Evolutionary conservation across 257 asterid genomes (phyloP), one percentile per base, ranked within the genome.

Genomic region (Penstemon barbatus): DNA sequence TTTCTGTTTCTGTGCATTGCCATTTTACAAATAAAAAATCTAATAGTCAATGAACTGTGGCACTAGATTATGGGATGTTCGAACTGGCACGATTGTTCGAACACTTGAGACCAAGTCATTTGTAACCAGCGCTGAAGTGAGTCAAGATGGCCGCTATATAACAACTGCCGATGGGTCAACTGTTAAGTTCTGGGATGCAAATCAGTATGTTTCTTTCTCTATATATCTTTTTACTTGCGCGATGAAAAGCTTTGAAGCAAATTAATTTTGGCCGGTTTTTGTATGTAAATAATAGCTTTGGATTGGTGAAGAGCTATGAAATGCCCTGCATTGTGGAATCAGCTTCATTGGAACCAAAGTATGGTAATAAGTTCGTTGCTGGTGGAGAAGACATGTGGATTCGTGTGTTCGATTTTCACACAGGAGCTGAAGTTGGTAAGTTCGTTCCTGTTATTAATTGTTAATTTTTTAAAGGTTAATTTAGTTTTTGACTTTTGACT

Each of bases 351-450:
- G 98, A 93, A 71, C 98, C 98, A 39, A 90, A 81, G 78, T 80
- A 75, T 41, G 98, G 98, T 11, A 85, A 90, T 72, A 93, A 81
- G 83, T 93, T 90, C 80, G 73, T 93, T 63, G 97, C 93, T 72
- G 96, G 97, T 65, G 98, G 99, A 70, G 97, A 91, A 83, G 99
- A 94, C 81, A 77, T 91, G 97, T 94, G 99, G 99, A 79, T 94
- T 77, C 99, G 78, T 63, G 80, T 87, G 37, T 91, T 85, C 51
- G 97, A 94, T 84, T 94, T 94, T 63, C 86, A 87, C 75, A 87
- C 95, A 0, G 97, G 99, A 44, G 87, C 66, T 41, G 96, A 91
- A 85, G 75, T 94, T 15, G 99, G 97, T 94, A 71, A 62, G 63
- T 63, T 46, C 2, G 15, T 38, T 33, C 36, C 18, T 46, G 18